Percentiles rank a stretch among this genome's conserved stretches.
Evolutionary conservation across 1,139 yeast genomes (phyloP).

Genomic region (Geotrichum candidum): DNA sequence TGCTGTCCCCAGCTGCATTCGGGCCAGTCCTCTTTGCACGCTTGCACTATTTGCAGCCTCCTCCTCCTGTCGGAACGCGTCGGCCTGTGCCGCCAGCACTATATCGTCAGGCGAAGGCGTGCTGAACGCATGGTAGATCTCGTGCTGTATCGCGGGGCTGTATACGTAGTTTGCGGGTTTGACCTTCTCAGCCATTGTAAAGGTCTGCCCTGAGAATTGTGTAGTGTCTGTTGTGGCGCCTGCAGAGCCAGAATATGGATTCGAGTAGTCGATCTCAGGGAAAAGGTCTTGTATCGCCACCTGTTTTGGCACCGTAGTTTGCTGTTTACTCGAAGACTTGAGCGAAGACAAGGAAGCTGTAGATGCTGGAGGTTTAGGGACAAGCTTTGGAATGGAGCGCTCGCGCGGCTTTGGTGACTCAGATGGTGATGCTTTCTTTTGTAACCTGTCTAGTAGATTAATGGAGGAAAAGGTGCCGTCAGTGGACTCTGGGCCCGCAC

Average conservation of each 20-base stretch:
- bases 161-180: slow-evolving; percentile 1
- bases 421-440: background rate
- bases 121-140: slow-evolving; percentile 42
- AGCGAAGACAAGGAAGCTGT: background rate
- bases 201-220: background rate
- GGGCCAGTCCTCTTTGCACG: slow-evolving; percentile 6
- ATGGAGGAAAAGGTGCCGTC: slow-evolving; percentile 12
- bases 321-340: background rate
- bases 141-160: slow-evolving; percentile 1
- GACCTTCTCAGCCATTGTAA: background rate
- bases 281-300: slow-evolving; percentile 10
- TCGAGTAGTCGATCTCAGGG: slow-evolving; percentile 11
- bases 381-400: slow-evolving; percentile 2
- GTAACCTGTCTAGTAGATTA: slow-evolving; percentile 11
- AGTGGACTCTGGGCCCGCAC: slow-evolving; percentile 2
- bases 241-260: background rate
- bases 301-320: background rate
- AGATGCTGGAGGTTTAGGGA: slow-evolving; percentile 2
- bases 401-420: background rate
- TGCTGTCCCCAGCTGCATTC: background rate
- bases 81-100: slow-evolving; percentile 52
- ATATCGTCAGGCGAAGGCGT: slow-evolving; percentile 83
- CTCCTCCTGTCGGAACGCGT: slow-evolving; percentile 20
- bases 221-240: background rate
- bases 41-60: slow-evolving; percentile 3